Conservation (phyloP, 345 rosid species). For the Boechera retrofracta region DNA sequence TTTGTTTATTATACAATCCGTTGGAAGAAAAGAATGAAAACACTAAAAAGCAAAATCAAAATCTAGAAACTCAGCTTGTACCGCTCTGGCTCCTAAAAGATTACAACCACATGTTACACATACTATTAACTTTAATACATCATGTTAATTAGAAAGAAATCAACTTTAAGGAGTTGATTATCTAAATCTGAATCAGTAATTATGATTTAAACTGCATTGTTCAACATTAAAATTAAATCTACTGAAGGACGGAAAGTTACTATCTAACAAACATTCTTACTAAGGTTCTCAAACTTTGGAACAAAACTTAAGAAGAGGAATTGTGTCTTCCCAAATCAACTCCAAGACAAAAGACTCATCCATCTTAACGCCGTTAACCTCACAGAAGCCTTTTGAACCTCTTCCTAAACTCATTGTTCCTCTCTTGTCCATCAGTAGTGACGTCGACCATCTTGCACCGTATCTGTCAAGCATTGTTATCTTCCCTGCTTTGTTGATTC, state of each 20-base stretch:
- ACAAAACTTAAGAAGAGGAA: slow-evolving; percentile 32
- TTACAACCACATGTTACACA: too few species aligned
- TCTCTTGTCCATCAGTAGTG: slow-evolving; percentile 7
- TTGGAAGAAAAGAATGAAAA: too few species aligned
- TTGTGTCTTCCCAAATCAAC: slow-evolving; percentile 35
- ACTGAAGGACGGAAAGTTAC: not conserved
- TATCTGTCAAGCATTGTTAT: slow-evolving; percentile 21
- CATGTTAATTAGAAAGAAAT: too few species aligned
- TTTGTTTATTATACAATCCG: too few species aligned
- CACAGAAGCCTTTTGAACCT: slow-evolving; percentile 19
- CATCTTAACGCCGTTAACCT: slow-evolving; percentile 13
- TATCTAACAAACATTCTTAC: slow-evolving; percentile 1
- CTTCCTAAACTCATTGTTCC: slow-evolving; percentile 25
- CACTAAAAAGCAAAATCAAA: too few species aligned
- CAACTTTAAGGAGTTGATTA: too few species aligned
- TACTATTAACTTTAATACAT: too few species aligned
- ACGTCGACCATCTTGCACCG: slow-evolving; percentile 16
- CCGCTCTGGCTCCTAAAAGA: too few species aligned
- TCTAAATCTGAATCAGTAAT: not conserved
- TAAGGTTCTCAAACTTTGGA: slow-evolving; percentile 22
- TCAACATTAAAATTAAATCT: not conserved
- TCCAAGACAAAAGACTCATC: slow-evolving; percentile 31
- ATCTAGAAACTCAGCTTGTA: too few species aligned
- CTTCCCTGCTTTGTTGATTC: slow-evolving; percentile 10
- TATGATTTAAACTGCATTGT: not conserved